phyloP scores from a whole-genome alignment of 352 stramenopile genomes.

The Phytopythium vexans region DNA sequence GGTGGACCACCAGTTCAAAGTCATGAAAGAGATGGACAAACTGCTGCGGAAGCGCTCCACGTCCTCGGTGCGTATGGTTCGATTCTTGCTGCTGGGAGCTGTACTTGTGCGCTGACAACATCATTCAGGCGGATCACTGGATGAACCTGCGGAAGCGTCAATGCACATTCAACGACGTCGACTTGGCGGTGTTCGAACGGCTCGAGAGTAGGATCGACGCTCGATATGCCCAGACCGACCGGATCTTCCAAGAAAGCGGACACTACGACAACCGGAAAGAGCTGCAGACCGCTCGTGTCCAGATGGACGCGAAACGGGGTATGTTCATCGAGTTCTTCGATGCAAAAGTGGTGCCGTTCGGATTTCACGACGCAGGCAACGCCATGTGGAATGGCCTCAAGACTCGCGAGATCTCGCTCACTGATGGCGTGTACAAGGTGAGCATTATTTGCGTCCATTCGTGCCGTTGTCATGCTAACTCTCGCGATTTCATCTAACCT shows the following conservation, averaged over 20 bases:
- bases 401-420: neutral
- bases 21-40: conserved; percentile 17
- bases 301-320: conserved; percentile 2
- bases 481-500: neutral
- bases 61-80: neutral
- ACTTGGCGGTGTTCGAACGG: neutral
- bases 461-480: too few species aligned
- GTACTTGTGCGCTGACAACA: neutral
- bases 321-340: conserved; percentile 15
- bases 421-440: conserved; percentile 3
- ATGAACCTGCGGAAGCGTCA: conserved; percentile 7
- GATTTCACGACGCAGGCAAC: conserved; percentile 2
- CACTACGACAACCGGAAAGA: neutral
- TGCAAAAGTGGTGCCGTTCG: conserved; percentile 12
- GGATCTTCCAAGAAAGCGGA: neutral
- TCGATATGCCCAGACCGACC: conserved; percentile 5
- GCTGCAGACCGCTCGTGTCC: neutral
- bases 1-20: conserved; percentile 16
- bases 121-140: conserved; percentile 3
- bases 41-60: conserved; percentile 20
- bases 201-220: conserved; percentile 3
- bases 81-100: neutral
- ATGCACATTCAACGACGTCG: neutral
- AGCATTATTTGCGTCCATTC: too few species aligned
- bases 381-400: conserved; percentile 9